Percentiles rank a stretch among this genome's conserved stretches.
Evolutionary conservation across 305 asterid species (phyloP).

Genomic region (Fraxinus xanthoxyloides): DNA sequence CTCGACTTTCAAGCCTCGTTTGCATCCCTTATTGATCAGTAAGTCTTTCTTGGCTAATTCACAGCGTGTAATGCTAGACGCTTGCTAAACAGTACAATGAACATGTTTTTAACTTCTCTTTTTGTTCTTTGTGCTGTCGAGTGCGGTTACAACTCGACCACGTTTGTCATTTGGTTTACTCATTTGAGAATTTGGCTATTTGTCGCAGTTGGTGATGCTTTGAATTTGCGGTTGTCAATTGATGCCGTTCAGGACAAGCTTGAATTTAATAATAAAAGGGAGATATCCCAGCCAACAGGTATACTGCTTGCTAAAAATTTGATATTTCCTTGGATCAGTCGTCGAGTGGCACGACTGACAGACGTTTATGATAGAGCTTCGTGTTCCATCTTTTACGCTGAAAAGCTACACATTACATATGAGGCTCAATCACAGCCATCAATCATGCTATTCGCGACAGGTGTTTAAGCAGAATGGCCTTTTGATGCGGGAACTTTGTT

Average conservation of each 20-base stretch:
- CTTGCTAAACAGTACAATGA: background rate
- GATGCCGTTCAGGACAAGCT: slow-evolving; percentile 38
- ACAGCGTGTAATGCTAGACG: background rate
- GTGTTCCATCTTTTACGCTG: too few species aligned
- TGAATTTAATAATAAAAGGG: background rate
- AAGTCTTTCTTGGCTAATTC: slow-evolving; percentile 20
- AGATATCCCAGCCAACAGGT: slow-evolving; percentile 23
- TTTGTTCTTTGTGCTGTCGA: background rate
- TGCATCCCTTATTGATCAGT: slow-evolving; percentile 42
- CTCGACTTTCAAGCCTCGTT: slow-evolving; percentile 39
- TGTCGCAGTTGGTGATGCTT: slow-evolving; percentile 43
- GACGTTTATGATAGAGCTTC: too few species aligned
- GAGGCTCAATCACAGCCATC: too few species aligned
- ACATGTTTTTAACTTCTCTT: background rate
- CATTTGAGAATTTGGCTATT: background rate
- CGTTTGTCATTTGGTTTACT: background rate
- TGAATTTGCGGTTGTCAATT: slow-evolving; percentile 40
- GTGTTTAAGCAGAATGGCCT: too few species aligned
- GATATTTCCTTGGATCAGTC: background rate
- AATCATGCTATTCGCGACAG: background rate
- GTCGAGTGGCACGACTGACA: background rate
- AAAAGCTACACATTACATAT: too few species aligned
- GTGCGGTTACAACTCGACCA: background rate
- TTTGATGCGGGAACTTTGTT: too few species aligned
- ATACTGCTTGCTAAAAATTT: background rate